phyloP scores from a whole-genome alignment of 495 filamentous ascomycete genomes.

The Sphaerosporella brunnea region DNA sequence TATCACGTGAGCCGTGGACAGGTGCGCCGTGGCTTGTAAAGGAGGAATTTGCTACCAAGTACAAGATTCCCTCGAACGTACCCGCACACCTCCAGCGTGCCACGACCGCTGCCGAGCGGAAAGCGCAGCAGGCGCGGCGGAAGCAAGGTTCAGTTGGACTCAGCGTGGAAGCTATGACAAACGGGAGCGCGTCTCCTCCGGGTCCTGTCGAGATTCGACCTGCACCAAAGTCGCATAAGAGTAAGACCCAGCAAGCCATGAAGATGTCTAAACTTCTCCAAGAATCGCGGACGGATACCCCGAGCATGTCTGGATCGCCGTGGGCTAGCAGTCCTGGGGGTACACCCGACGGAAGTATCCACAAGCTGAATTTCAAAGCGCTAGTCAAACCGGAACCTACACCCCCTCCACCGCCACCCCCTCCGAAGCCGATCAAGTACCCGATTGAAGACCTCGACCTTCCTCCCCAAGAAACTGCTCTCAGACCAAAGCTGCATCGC shows the following conservation, averaged over 20 bases:
- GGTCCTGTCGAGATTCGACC: slow-evolving; percentile 63
- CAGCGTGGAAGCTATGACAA: slow-evolving; percentile 23
- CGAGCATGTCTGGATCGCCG: slow-evolving; percentile 20
- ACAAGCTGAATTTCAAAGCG: slow-evolving; percentile 16
- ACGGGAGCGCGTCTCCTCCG: slow-evolving; percentile 36
- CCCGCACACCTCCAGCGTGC: slow-evolving; percentile 70
- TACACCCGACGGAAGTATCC: slow-evolving; percentile 20
- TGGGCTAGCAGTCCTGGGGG: slow-evolving; percentile 23
- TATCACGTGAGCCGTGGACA: slow-evolving; percentile 77
- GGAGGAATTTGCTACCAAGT: slow-evolving; percentile 60
- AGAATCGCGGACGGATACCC: slow-evolving; percentile 28
- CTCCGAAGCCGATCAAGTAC: slow-evolving; percentile 72
- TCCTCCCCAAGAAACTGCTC: slow-evolving; percentile 39
- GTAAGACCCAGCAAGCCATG: slow-evolving; percentile 33
- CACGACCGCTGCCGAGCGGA: slow-evolving; percentile 58
- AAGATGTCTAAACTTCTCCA: slow-evolving; percentile 26
- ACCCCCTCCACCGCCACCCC: slow-evolving; percentile 38
- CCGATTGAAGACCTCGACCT: slow-evolving; percentile 89
- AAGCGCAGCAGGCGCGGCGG: slow-evolving; percentile 47
- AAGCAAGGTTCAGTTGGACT: slow-evolving; percentile 31
- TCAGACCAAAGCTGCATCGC: slow-evolving; percentile 58
- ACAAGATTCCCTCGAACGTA: slow-evolving; percentile 67
- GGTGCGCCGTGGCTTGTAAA: slow-evolving; percentile 95
- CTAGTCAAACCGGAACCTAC: slow-evolving; percentile 20
- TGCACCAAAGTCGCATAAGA: slow-evolving; percentile 58